Evolutionary conservation across 2,329 filamentous ascomycete species (phyloP).

Genomic region (Diaporthe vexans): DNA sequence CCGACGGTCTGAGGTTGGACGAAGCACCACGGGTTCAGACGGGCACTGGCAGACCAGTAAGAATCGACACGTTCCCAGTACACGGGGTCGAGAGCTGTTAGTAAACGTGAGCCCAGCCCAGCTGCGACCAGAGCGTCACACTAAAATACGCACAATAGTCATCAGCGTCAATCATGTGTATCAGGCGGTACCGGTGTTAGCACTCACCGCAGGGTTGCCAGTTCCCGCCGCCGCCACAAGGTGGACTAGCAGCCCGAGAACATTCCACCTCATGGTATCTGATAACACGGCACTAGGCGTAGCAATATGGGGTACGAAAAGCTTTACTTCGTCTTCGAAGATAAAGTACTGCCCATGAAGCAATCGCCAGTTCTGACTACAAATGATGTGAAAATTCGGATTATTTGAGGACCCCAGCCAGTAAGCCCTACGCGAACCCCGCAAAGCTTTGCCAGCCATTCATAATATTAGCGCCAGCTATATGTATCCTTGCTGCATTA

Average conservation of each 20-base stretch:
- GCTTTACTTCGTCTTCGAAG: background rate
- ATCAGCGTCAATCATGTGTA: background rate
- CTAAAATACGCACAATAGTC: background rate
- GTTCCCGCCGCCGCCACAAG: background rate
- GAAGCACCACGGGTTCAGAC: conserved; percentile 47
- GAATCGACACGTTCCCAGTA: conserved; percentile 39
- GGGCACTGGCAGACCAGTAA: conserved; percentile 44
- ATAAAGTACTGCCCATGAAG: background rate
- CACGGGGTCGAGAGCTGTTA: conserved; percentile 1
- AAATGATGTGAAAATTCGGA: background rate
- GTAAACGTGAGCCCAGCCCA: background rate
- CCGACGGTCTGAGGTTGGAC: conserved; percentile 44
- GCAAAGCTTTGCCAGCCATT: background rate
- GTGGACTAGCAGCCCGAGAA: background rate
- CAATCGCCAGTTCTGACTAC: no score
- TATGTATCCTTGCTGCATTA: background rate
- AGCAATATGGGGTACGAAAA: background rate
- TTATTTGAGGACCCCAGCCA: background rate
- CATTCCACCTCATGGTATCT: background rate
- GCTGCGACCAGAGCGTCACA: conserved; percentile 25
- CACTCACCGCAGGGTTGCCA: conserved; percentile 6
- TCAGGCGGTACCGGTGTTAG: no score
- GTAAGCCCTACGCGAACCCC: background rate
- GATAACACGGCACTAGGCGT: no score
- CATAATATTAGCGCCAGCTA: background rate